These are phyloP conservation scores for Monosporascus sp. DNA, from an alignment of 2,329 filamentous ascomycete genomes.

Conservation along the genomic window DNA sequence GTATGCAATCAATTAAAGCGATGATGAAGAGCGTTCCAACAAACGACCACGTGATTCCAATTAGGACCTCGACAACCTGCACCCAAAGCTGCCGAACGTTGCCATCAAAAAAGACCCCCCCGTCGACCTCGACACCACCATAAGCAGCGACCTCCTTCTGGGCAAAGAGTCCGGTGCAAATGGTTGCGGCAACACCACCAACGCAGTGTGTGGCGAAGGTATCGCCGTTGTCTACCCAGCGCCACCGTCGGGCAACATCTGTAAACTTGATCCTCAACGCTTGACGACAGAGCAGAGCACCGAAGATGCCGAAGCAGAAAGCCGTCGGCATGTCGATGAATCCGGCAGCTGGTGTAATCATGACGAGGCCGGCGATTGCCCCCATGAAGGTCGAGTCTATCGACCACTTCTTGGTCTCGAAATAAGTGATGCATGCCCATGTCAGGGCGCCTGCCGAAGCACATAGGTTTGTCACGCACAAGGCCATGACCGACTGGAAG, in stretches of 20 bases:
- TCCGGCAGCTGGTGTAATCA: constrained; percentile 43
- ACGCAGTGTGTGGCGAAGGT: constrained; percentile 51
- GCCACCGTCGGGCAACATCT: constrained; percentile 36
- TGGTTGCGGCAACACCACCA: constrained; percentile 43
- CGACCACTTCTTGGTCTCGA: constrained; percentile 34
- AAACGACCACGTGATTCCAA: no score
- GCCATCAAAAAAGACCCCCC: constrained; percentile 48
- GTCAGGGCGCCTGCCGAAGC: constrained; percentile 40
- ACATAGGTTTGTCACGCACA: constrained; percentile 44
- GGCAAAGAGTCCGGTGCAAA: constrained; percentile 45
- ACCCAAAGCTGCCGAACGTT: constrained; percentile 43
- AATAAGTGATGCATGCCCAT: constrained; percentile 39
- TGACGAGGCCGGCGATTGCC: constrained; percentile 45
- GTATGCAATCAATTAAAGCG: no score
- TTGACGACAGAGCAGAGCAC: constrained; percentile 42
- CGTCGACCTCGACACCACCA: constrained; percentile 1
- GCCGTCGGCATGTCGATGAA: constrained; percentile 42
- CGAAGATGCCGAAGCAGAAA: constrained; percentile 41
- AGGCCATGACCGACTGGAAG: constrained; percentile 44
- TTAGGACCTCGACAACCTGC: constrained; percentile 42
- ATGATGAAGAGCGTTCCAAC: no score
- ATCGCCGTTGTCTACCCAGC: constrained; percentile 51
- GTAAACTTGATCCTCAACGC: constrained; percentile 48
- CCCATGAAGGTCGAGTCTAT: constrained; percentile 46
- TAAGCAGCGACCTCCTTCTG: constrained; percentile 36